A percentile compares a stretch with the other conserved stretches of the same genome.
Conservation (phyloP, 2,329 filamentous ascomycete genomes). For the Lachnellula hyalina region DNA sequence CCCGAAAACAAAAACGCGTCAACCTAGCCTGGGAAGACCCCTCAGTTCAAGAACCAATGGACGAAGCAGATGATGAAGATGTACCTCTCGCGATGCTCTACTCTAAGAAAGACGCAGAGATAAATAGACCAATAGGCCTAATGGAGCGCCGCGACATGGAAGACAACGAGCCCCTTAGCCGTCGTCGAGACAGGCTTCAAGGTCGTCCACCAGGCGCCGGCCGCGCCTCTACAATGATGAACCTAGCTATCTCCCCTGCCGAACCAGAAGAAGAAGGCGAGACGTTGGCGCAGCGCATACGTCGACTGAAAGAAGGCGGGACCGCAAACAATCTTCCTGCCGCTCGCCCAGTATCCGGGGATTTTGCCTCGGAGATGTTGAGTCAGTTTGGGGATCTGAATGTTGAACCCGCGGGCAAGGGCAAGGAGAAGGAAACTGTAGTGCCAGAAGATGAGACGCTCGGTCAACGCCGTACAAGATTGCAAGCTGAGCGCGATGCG, state of each 20-base stretch:
- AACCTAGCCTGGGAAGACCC: slow-evolving; percentile 88
- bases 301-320: slow-evolving; percentile 55
- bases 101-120: slow-evolving; percentile 46
- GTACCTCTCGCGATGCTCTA: slow-evolving; percentile 81
- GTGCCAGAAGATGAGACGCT: slow-evolving; percentile 66
- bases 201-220: slow-evolving; percentile 19
- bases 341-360: slow-evolving; percentile 51
- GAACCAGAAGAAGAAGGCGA: slow-evolving; percentile 46
- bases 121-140: slow-evolving; percentile 64
- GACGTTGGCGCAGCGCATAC: slow-evolving; percentile 61
- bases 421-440: slow-evolving; percentile 29
- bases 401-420: slow-evolving; percentile 32
- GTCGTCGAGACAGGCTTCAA: slow-evolving; percentile 27
- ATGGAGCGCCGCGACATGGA: slow-evolving; percentile 81
- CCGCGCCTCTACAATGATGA: slow-evolving; percentile 27
- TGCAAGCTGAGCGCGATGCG: slow-evolving; percentile 66
- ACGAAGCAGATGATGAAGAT: slow-evolving; percentile 67
- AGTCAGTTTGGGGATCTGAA: slow-evolving; percentile 50
- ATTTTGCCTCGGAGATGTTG: slow-evolving; percentile 66
- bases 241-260: slow-evolving; percentile 29
- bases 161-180: slow-evolving; percentile 70
- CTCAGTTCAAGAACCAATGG: slow-evolving; percentile 38
- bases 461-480: slow-evolving; percentile 67
- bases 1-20: slow-evolving; percentile 68
- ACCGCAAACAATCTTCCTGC: slow-evolving; percentile 21